Evolutionary conservation across 2,329 filamentous ascomycete species (phyloP), one percentile per base, ranked within the genome.

Genomic region (Amesomyces nigricolor): DNA sequence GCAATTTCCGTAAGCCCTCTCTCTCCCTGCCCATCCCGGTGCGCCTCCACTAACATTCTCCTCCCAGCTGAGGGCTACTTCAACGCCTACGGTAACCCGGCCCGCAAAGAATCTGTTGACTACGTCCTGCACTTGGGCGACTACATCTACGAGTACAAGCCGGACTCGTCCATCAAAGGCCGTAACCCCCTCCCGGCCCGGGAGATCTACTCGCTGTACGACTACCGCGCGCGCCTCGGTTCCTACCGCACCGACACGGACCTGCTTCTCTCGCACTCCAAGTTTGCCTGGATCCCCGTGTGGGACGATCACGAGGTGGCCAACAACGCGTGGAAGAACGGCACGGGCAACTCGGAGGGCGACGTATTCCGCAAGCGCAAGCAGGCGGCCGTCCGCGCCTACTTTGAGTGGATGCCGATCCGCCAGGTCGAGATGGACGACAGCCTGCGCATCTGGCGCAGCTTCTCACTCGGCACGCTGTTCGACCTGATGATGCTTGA

Each of bases 351-450:
- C 67, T 86, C 81, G 9, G 83, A 87, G 63, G 78, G 78, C 3
- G 73, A 75, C 13, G 76, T 88, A n/a, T 81, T 88, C n/a, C 85
- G 88, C 61, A 81, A 86, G 66, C 78, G 85, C 60, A 89, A 88
- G 72, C 83, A 87, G 75, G 87, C 88, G 51, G 86, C 85, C 1
- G 85, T 89, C 2, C 75, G 86, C 38, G 84, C 85, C 1, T 86
- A 86, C 64, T 87, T 86, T 57, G 83, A 87, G 65, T 85, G 82
- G 80, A 79, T 80, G 76, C 79, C 79, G 2, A 78, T 82, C 58
- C 73, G 79, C 60, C 62, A 65, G 53, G 63, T 84, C 3, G 82
- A 85, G 51, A 80, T 87, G 72, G 85, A 87, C 60, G 85, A 88
- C 67, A 84, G 83, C 54, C 74, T 88, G 14, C 79, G 85, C 11